phyloP scores from a whole-genome alignment of 345 rosid species.

The Eucalyptus polyanthemos region DNA sequence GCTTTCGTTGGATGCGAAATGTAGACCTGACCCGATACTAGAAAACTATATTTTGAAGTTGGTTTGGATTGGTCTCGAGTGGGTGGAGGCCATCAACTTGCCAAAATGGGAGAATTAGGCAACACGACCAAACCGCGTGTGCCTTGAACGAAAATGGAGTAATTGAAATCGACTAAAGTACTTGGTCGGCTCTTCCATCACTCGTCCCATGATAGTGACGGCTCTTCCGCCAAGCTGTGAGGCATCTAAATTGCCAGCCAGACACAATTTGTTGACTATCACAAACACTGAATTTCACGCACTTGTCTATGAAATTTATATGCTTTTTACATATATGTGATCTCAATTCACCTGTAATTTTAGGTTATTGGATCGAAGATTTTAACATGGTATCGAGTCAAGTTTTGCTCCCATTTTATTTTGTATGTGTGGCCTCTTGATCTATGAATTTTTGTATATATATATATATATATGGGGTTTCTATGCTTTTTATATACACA shows the following conservation, averaged over 20 bases:
- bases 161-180: not conserved
- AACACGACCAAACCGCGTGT: not conserved
- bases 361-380: accelerated
- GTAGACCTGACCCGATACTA: not conserved
- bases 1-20: not conserved
- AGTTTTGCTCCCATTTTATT: not conserved
- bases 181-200: not conserved
- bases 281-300: accelerated
- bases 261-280: not conserved
- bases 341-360: accelerated
- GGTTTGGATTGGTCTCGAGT: not conserved
- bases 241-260: not conserved
- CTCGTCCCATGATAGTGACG: not conserved
- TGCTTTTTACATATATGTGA: not conserved
- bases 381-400: accelerated
- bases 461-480: not conserved
- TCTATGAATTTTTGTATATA: not conserved
- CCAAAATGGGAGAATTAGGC: not conserved
- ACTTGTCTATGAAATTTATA: not conserved
- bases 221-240: not conserved
- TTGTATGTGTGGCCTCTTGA: not conserved
- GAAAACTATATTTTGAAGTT: not conserved
- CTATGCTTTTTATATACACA: not conserved
- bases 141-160: not conserved
- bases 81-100: not conserved